Percentiles rank a stretch among this genome's conserved stretches.
phyloP scores from a whole-genome alignment of 305 asterid species.

The Rubia peregrina region DNA sequence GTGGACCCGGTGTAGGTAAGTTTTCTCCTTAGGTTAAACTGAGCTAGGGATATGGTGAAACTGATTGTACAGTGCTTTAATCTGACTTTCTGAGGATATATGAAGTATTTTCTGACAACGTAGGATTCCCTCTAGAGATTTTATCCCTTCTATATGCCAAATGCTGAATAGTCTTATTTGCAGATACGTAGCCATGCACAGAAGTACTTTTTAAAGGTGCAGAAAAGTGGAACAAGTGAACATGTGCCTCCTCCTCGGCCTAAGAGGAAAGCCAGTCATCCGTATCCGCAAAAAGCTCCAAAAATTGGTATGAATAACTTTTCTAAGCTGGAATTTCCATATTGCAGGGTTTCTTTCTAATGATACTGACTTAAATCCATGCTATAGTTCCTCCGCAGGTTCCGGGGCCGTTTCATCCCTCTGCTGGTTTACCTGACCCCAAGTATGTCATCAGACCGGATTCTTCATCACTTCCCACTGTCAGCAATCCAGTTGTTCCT shows the following conservation, averaged over 20 bases:
- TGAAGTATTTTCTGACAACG: not conserved
- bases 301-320: slow-evolving; percentile 40
- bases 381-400: slow-evolving; percentile 36
- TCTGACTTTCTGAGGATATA: not conserved
- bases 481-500: slow-evolving; percentile 33
- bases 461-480: slow-evolving; percentile 36
- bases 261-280: slow-evolving; percentile 87
- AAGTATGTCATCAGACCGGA: slow-evolving; percentile 41
- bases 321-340: slow-evolving; percentile 8
- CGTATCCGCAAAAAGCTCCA: slow-evolving; percentile 88
- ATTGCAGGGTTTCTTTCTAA: not conserved
- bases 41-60: not conserved
- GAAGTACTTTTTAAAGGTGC: slow-evolving; percentile 86
- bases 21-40: slow-evolving; percentile 3
- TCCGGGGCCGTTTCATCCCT: slow-evolving; percentile 37
- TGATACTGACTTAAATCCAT: slow-evolving; percentile 15
- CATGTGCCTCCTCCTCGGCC: slow-evolving; percentile 97
- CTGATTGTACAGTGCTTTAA: not conserved
- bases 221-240: slow-evolving; percentile 75
- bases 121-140: slow-evolving; percentile 1
- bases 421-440: slow-evolving; percentile 41
- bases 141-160: slow-evolving; percentile 9
- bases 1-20: slow-evolving; percentile 25
- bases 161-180: slow-evolving; percentile 27
- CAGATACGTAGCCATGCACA: slow-evolving; percentile 99